These are phyloP conservation scores for Candida insectalens DNA, from an alignment of 805 yeast genomes.

Conservation along the genomic window DNA sequence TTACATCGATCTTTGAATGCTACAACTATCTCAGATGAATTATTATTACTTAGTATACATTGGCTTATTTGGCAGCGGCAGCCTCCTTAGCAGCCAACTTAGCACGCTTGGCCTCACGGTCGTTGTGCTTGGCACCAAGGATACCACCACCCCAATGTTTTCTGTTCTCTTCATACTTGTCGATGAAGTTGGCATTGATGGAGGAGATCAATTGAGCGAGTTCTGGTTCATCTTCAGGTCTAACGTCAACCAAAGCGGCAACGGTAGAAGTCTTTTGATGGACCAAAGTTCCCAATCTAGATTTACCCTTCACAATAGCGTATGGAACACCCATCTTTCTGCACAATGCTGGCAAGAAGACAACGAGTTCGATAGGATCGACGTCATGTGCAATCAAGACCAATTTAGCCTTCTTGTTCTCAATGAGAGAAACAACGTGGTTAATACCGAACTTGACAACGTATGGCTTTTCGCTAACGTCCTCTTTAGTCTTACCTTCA, in stretches of 20 bases:
- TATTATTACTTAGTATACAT: too few species aligned
- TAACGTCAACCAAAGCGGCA: conserved; percentile 94
- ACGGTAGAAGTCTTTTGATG: conserved; percentile 97
- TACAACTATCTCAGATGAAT: too few species aligned
- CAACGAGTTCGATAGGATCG: conserved; percentile 96
- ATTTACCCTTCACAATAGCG: conserved; percentile 97
- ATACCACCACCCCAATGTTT: conserved; percentile 99
- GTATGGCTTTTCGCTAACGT: conserved; percentile 93
- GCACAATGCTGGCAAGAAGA: conserved; percentile 97
- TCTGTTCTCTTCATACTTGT: conserved; percentile 91
- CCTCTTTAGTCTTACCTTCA: conserved; percentile 95
- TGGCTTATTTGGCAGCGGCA: conserved; percentile 45
- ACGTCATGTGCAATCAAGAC: conserved; percentile 98
- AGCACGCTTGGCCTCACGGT: conserved; percentile 70
- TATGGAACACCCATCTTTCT: conserved; percentile 99
- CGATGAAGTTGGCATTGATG: conserved; percentile 85
- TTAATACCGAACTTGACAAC: conserved; percentile 97
- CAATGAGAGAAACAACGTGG: conserved; percentile 95
- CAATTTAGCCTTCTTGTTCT: conserved; percentile 97
- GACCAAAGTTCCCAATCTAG: conserved; percentile 94
- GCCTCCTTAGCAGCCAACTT: conserved; percentile 39
- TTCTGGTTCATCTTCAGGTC: conserved; percentile 89
- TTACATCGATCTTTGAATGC: too few species aligned
- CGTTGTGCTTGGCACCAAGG: conserved; percentile 90
- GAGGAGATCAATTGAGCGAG: conserved; percentile 89